Percentiles rank a stretch among this genome's conserved stretches.
Conservation (phyloP, 345 rosid species). For the Eucalyptus brandiana region DNA sequence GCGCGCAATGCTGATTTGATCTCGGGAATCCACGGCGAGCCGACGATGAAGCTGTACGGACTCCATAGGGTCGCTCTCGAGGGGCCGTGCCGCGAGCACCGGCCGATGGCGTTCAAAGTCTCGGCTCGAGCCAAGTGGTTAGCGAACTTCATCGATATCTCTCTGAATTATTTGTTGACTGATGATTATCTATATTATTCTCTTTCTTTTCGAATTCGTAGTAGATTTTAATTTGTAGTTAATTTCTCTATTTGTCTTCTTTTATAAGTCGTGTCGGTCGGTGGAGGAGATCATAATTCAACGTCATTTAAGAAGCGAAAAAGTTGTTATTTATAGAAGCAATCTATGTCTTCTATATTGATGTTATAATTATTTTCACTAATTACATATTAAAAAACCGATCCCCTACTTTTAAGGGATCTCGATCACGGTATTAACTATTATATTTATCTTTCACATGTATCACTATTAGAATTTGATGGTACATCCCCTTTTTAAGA, state of each 20-base stretch:
- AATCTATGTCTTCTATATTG: not conserved
- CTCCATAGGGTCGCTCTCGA: slow-evolving; percentile 43
- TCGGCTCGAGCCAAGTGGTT: slow-evolving; percentile 50
- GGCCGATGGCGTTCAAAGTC: slow-evolving; percentile 25
- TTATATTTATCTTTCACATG: not conserved
- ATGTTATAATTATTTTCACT: too few relatives aligned
- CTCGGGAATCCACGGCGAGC: slow-evolving; percentile 1
- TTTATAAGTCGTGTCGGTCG: too few relatives aligned
- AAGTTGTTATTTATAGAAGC: not conserved
- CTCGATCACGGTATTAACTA: not conserved
- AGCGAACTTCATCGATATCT: not conserved
- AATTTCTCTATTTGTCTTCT: too few relatives aligned
- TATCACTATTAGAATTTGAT: not conserved
- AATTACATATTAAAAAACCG: too few relatives aligned
- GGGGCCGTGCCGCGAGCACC: slow-evolving; percentile 39
- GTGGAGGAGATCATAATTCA: too few relatives aligned
- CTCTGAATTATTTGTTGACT: not conserved
- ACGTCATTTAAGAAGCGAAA: not conserved
- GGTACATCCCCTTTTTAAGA: not conserved
- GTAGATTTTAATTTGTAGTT: not conserved
- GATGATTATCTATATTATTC: not conserved
- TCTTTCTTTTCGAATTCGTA: not conserved
- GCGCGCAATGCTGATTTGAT: slow-evolving; percentile 2
- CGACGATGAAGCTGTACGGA: slow-evolving; percentile 23
- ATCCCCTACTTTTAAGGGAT: not conserved